phyloP scores from a whole-genome alignment of 768 basidiomycete genomes.

The Collybia mongolica region DNA sequence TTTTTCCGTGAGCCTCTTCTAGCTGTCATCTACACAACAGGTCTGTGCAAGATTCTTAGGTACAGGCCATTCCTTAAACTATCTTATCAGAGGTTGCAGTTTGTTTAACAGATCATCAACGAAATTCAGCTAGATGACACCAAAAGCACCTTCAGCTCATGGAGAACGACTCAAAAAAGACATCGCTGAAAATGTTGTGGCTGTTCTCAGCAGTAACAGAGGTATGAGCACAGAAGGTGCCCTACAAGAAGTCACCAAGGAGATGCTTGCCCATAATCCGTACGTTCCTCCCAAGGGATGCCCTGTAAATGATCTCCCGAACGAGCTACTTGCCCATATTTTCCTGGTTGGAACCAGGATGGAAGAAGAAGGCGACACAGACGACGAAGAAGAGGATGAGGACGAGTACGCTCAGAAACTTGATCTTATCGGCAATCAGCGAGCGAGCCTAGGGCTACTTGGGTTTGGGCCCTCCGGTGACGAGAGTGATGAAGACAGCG shows the following conservation, averaged over 20 bases:
- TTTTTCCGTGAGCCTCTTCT: no score
- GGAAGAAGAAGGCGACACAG: conserved; percentile 30
- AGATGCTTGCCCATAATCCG: conserved; percentile 45
- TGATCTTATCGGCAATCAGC: conserved; percentile 23
- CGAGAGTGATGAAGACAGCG: conserved; percentile 13
- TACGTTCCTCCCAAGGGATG: conserved; percentile 47
- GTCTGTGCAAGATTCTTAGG: no score
- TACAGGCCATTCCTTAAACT: no score
- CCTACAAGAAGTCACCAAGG: conserved; percentile 28
- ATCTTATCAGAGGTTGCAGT: no score
- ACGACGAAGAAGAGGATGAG: conserved; percentile 34
- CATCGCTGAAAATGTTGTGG: conserved; percentile 19
- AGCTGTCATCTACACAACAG: no score
- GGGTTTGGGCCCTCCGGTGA: background rate
- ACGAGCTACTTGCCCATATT: conserved; percentile 56
- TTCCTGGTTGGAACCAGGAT: conserved; percentile 45
- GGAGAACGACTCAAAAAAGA: conserved; percentile 20
- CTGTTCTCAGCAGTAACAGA: conserved; percentile 25
- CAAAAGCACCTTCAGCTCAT: background rate
- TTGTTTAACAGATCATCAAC: background rate
- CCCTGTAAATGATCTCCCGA: conserved; percentile 52
- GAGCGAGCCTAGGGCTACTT: background rate
- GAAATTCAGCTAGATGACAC: background rate
- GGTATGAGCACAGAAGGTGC: conserved; percentile 27
- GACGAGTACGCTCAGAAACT: conserved; percentile 35